Conservation (phyloP, 2,329 filamentous ascomycete genomes). For the Pseudocercospora vitis region DNA sequence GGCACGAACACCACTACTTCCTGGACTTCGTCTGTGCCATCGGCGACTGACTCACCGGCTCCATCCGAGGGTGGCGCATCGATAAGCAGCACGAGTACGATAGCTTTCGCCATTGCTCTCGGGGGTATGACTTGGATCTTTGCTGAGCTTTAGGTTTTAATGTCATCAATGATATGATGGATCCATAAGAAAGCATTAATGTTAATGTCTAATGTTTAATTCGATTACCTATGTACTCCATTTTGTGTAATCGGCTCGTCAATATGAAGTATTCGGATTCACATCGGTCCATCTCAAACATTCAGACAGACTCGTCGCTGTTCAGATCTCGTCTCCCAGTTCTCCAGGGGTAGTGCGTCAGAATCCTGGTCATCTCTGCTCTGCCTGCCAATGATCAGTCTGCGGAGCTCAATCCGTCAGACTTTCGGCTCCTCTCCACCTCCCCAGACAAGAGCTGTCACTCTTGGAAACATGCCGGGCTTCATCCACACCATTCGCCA, state of each 20-base stretch:
- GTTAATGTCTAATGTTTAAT: slow-evolving; percentile 14
- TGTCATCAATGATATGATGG: not conserved
- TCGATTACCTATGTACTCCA: not conserved
- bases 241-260: not conserved
- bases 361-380: no score
- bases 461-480: not conserved
- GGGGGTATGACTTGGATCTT: slow-evolving; percentile 25
- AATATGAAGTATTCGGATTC: no score
- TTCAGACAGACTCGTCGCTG: no score
- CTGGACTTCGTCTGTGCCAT: slow-evolving; percentile 6
- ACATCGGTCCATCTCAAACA: no score
- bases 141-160: slow-evolving; percentile 19
- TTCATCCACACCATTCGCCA: not conserved
- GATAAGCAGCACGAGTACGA: slow-evolving; percentile 10
- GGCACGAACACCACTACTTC: not conserved
- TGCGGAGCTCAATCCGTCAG: not conserved
- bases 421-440: not conserved
- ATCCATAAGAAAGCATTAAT: not conserved
- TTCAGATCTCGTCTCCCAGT: no score
- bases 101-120: slow-evolving; percentile 22
- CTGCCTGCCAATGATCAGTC: not conserved
- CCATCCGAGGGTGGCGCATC: slow-evolving; percentile 13
- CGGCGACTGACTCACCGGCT: slow-evolving; percentile 6
- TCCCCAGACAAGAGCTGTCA: not conserved
- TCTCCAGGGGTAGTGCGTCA: no score